Conservation (phyloP, 208 protist genomes). For the Trypanosoma boissoni region DNA sequence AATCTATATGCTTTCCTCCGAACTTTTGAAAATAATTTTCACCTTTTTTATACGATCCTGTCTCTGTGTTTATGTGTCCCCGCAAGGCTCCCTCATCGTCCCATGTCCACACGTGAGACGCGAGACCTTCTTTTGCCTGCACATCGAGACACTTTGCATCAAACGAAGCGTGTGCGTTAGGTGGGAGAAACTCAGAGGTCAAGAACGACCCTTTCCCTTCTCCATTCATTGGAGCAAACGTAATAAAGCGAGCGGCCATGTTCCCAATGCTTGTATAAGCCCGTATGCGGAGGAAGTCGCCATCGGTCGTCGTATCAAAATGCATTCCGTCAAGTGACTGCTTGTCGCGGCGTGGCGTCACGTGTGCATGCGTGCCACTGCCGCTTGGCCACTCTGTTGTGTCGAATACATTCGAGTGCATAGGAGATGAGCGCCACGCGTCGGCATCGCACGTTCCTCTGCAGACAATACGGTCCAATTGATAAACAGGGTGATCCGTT, state of each 20-base stretch:
- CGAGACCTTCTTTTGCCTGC: conserved; percentile 53
- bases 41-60: conserved; percentile 53
- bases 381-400: conserved; percentile 22
- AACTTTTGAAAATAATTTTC: conserved; percentile 91
- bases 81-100: conserved; percentile 10
- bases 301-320: conserved; percentile 49
- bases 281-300: conserved; percentile 55
- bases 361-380: conserved; percentile 19
- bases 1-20: conserved; percentile 78
- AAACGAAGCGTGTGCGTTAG: conserved; percentile 65
- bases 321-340: conserved; percentile 44
- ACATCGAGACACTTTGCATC: conserved; percentile 65
- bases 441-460: conserved; percentile 68
- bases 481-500: conserved; percentile 36
- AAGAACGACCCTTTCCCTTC: conserved; percentile 27
- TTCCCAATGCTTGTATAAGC: conserved; percentile 76
- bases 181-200: conserved; percentile 30
- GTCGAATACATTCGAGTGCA: conserved; percentile 39
- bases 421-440: conserved; percentile 45
- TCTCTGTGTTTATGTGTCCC: conserved; percentile 57
- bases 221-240: conserved; percentile 60
- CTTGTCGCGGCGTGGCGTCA: conserved; percentile 53
- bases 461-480: conserved; percentile 68
- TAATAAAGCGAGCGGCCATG: conserved; percentile 83
- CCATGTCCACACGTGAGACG: conserved; percentile 62